Evolutionary conservation across 805 yeast species (phyloP), one percentile per base, ranked within the genome.

Genomic region (Starmerella potacharoeniae): DNA sequence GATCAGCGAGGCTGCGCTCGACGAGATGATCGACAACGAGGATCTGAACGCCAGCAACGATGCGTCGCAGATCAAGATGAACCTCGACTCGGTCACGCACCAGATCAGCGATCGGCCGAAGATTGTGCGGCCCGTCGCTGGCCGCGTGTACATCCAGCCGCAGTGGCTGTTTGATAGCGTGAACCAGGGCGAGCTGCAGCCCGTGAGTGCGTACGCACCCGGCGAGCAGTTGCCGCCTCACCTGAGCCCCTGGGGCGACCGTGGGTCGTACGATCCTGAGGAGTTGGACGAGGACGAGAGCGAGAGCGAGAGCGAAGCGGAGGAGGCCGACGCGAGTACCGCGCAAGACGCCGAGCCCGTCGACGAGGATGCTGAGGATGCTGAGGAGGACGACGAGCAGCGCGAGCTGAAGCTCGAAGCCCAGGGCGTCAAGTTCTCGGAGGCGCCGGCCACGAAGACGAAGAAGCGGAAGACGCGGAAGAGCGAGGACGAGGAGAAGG

Each of bases 231-330:
- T 93, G 60, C 98, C 98, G 46, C 97, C 98, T 39, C 98, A 93
- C 71, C 75, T 93, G 65, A 86, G 96, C 52, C 98, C 98, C 75
- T 93, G 98, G 97, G 97, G 97, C 63, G 98, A 93, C 73, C 79
- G 90, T 49, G 88, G 84, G 64, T 84, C 83, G 53, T 93, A 93
- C 72, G 81, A 91, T 70, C 97, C 98, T 64, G 14, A 41, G 14
- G 52, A 10, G 16, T 55, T 42, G n/a, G 54, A 42, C 10, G 55
- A 43, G 4, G 62, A 41, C 6, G 80, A 69, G 17, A 77, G 66
- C 3, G 83, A 72, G 45, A 84, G 72, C 49, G 79, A 67, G 4
- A 82, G 71, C 35, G 66, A 70, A 28, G 81, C 72, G 28, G 82
- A 72, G 39, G 85, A 73, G 48, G 79, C 66, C 5, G 83, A 42